A percentile compares a stretch with the other conserved stretches of the same genome.
Evolutionary conservation across 2,329 filamentous ascomycete genomes (phyloP).

Genomic region (Penicillium sp.): DNA sequence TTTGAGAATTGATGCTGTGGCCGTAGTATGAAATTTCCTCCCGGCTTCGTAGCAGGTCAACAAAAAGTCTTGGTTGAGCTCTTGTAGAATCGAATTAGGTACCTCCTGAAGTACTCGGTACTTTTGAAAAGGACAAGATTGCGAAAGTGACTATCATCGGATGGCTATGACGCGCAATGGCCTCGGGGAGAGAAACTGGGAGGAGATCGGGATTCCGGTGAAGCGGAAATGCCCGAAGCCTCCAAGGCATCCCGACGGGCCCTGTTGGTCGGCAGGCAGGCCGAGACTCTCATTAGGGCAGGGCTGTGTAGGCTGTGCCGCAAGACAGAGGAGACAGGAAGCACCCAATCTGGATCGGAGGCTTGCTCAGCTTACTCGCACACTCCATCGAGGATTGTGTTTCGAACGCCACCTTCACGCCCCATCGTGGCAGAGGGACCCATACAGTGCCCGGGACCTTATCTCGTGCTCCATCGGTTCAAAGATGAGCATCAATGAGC

Average conservation of each 20-base stretch:
- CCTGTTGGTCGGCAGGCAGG: slow-evolving; percentile 19
- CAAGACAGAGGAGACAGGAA: not conserved
- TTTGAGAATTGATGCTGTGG: no score
- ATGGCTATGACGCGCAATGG: slow-evolving; percentile 17
- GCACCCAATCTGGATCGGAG: slow-evolving; percentile 1
- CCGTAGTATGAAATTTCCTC: no score
- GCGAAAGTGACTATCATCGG: slow-evolving; percentile 5
- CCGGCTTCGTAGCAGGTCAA: no score
- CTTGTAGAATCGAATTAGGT: not conserved
- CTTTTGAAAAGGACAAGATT: not conserved
- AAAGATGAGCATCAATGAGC: slow-evolving; percentile 6
- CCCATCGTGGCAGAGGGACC: slow-evolving; percentile 1
- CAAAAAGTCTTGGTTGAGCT: no score
- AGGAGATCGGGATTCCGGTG: slow-evolving; percentile 28
- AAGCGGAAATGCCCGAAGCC: slow-evolving; percentile 25
- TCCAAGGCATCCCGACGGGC: slow-evolving; percentile 23
- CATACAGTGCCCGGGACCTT: slow-evolving; percentile 12
- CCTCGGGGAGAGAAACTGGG: slow-evolving; percentile 21
- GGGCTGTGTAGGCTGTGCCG: not conserved
- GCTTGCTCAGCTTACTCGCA: not conserved
- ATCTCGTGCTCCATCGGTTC: slow-evolving; percentile 8
- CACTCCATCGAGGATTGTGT: not conserved
- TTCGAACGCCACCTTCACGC: not conserved
- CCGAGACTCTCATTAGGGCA: slow-evolving; percentile 13
- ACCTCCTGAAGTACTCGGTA: not conserved